A percentile compares a stretch with the other conserved stretches of the same genome.
These are phyloP conservation scores for Daldinia sp. DNA, from an alignment of 2,329 filamentous ascomycete genomes.

Conservation along the genomic window DNA sequence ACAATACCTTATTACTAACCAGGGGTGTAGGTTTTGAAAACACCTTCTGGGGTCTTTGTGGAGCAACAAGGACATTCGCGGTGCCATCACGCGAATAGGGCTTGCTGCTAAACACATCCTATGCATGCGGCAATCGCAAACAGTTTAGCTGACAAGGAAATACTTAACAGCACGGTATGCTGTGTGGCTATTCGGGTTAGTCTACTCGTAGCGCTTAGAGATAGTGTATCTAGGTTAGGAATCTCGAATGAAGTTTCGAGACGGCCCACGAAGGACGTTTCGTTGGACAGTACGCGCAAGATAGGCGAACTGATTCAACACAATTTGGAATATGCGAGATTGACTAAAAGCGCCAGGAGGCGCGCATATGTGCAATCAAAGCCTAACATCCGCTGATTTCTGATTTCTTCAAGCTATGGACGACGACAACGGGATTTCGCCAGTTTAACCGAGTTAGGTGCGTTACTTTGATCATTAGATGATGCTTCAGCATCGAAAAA, in stretches of 20 bases:
- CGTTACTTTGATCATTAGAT: constrained; percentile 40
- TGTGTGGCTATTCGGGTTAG: constrained; percentile 31
- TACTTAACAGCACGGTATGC: constrained; percentile 38
- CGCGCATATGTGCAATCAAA: constrained; percentile 43
- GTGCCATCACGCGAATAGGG: constrained; percentile 38
- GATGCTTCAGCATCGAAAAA: constrained; percentile 44
- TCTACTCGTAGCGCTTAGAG: constrained; percentile 9
- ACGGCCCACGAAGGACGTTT: constrained; percentile 8
- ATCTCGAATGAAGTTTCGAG: constrained; percentile 14
- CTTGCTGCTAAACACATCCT: constrained; percentile 29
- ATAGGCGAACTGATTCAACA: constrained; percentile 37
- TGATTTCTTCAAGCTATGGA: constrained; percentile 22
- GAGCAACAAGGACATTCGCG: constrained; percentile 36
- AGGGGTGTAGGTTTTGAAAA: constrained; percentile 47
- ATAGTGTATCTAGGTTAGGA: constrained; percentile 10
- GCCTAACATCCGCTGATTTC: constrained; percentile 23
- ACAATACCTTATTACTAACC: constrained; percentile 42
- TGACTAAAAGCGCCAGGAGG: constrained; percentile 41
- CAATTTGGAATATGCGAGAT: constrained; percentile 37
- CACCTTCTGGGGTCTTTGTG: constrained; percentile 42
- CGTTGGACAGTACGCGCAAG: constrained; percentile 33
- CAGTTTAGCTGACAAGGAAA: constrained; percentile 41
- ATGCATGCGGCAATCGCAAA: constrained; percentile 40
- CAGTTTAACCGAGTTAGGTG: constrained; percentile 38
- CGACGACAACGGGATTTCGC: constrained; percentile 20